These are phyloP conservation scores for Fraxinus albicans DNA, from an alignment of 305 asterid species.

Conservation along the genomic window DNA sequence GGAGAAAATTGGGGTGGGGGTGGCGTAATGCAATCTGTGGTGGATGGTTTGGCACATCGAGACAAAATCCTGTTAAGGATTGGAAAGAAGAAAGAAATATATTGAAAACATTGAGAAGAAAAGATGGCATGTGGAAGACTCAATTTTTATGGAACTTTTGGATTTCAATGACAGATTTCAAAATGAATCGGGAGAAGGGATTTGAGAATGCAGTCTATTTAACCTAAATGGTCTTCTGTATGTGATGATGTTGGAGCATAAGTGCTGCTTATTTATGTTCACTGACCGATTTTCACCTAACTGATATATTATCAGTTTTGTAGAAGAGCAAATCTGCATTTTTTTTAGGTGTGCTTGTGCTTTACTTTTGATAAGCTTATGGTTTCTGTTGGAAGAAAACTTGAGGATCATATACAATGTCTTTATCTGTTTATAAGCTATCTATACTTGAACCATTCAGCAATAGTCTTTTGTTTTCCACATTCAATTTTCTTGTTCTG, in stretches of 20 bases:
- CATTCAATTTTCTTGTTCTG: not conserved
- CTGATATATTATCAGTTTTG: not conserved
- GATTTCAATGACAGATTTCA: not conserved
- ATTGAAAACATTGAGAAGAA: not conserved
- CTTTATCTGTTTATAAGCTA: not conserved
- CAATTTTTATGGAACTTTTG: not conserved
- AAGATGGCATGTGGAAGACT: not conserved
- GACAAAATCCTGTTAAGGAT: not conserved
- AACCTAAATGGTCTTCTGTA: not conserved
- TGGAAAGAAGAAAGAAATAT: not conserved
- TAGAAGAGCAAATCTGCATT: not conserved
- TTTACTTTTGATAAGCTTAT: not conserved
- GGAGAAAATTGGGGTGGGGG: not conserved
- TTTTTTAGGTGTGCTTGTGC: not conserved
- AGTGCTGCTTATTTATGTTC: not conserved
- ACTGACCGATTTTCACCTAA: not conserved
- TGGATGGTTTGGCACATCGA: not conserved
- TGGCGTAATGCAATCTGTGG: not conserved
- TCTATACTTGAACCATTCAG: slow-evolving; percentile 11
- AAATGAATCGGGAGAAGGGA: not conserved
- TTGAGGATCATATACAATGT: too few relatives aligned
- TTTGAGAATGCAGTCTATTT: not conserved
- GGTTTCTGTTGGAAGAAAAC: not conserved
- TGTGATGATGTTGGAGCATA: not conserved
- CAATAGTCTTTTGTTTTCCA: not conserved